Evolutionary conservation across 2,329 filamentous ascomycete species (phyloP).

Genomic region (Aspergillus neotritici): DNA sequence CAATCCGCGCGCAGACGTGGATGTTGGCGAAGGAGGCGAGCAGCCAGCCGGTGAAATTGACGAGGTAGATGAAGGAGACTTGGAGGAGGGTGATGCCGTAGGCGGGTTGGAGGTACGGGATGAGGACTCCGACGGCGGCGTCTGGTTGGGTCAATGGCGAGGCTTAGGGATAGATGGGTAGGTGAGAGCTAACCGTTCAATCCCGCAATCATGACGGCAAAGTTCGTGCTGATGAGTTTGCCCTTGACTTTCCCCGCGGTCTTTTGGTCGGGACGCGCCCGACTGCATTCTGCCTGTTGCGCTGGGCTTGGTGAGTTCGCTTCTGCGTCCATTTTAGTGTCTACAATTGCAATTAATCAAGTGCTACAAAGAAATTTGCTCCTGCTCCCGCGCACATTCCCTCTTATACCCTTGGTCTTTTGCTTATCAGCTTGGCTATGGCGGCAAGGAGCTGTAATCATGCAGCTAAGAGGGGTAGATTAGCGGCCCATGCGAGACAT

Average conservation of each 20-base stretch:
- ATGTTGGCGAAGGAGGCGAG: conserved; percentile 21
- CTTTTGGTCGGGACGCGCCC: conserved; percentile 1
- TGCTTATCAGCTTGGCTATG: too few species aligned
- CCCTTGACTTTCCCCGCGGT: conserved; percentile 15
- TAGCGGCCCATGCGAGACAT: too few species aligned
- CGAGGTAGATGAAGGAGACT: conserved; percentile 20
- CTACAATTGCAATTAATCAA: too few species aligned
- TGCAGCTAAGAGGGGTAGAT: too few species aligned
- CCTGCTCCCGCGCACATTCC: too few species aligned
- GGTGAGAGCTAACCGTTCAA: conserved; percentile 15
- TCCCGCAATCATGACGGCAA: conserved; percentile 14
- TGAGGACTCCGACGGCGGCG: conserved; percentile 18
- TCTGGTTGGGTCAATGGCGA: conserved; percentile 8
- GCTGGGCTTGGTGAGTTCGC: too few species aligned
- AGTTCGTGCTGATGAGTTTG: conserved; percentile 19
- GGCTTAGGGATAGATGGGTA: neutral
- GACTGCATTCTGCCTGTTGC: too few species aligned
- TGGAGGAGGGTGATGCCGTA: conserved; percentile 17
- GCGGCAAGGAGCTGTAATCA: too few species aligned
- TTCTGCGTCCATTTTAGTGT: too few species aligned
- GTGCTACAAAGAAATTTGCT: too few species aligned
- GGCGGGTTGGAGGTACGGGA: conserved; percentile 20
- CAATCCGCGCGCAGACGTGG: conserved; percentile 19
- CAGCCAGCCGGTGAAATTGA: conserved; percentile 19
- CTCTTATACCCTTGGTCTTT: too few species aligned